These are phyloP conservation scores for Ailanthus altissimus DNA, from an alignment of 345 rosid species.

Conservation along the genomic window DNA sequence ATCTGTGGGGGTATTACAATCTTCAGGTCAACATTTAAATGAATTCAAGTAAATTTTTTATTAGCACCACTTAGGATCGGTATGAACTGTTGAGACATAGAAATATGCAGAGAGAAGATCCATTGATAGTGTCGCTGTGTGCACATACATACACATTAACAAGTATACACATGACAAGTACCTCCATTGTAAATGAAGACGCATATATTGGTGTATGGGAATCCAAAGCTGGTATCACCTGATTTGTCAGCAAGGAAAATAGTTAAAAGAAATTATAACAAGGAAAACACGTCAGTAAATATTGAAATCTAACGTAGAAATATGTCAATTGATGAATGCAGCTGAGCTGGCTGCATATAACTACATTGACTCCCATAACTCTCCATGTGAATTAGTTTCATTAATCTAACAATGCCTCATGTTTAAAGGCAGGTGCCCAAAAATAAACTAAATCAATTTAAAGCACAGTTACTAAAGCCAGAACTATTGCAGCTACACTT, in stretches of 20 bases:
- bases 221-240: conserved; percentile 97
- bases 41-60: conserved; percentile 10
- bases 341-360: background rate
- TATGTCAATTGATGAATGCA: background rate
- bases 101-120: background rate
- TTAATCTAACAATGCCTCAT: background rate
- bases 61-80: background rate
- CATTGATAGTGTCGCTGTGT: background rate
- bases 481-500: background rate
- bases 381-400: background rate
- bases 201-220: conserved; percentile 78
- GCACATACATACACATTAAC: background rate
- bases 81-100: background rate
- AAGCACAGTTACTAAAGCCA: background rate
- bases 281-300: background rate
- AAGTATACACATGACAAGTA: conserved; percentile 27
- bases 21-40: conserved; percentile 10
- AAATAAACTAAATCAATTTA: background rate
- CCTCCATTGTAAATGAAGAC: conserved; percentile 99
- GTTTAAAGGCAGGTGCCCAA: background rate
- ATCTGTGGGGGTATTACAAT: conserved; percentile 18
- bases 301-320: background rate
- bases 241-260: conserved; percentile 32
- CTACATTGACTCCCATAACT: background rate
- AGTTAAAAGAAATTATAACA: background rate